Evolutionary conservation across 257 asterid genomes (phyloP).

Genomic region (Orobanche coerulescens): DNA sequence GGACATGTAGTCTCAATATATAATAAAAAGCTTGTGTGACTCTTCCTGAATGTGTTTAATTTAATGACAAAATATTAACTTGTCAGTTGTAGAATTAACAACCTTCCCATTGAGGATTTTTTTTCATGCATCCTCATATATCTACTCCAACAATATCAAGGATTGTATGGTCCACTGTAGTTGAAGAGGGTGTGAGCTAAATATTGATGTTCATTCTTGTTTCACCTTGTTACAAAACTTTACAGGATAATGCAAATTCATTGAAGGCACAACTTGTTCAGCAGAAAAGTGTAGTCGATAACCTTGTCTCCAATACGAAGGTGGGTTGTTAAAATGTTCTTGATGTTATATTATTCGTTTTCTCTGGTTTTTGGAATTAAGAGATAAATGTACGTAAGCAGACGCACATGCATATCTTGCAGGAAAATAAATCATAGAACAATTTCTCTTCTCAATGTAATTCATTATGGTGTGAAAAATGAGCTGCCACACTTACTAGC

Average conservation of each 20-base stretch:
- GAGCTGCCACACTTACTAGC: not conserved
- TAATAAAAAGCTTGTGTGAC: not conserved
- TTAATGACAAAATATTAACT: slow-evolving; percentile 5
- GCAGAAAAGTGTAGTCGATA: slow-evolving; percentile 69
- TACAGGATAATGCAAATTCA: slow-evolving; percentile 73
- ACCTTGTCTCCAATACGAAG: slow-evolving; percentile 71
- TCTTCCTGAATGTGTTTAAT: not conserved
- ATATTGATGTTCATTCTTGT: not conserved
- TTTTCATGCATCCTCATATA: not conserved
- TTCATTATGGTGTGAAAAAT: not conserved
- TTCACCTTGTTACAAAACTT: slow-evolving; percentile 8
- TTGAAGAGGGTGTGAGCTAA: not conserved
- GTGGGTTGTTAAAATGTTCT: slow-evolving; percentile 31
- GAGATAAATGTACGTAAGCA: slow-evolving; percentile 21
- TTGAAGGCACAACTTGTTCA: slow-evolving; percentile 71
- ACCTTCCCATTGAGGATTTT: not conserved
- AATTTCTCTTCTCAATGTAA: not conserved
- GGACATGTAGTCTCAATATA: slow-evolving; percentile 1
- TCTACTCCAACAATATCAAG: not conserved
- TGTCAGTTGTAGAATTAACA: not conserved
- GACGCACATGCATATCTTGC: not conserved
- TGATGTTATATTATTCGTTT: not conserved
- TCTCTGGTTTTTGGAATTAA: slow-evolving; percentile 35
- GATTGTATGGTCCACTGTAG: not conserved
- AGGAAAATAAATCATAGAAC: not conserved